Percentiles rank a stretch among this genome's conserved stretches.
phyloP scores from a whole-genome alignment of 495 filamentous ascomycete genomes.

The Penicillium verhagenii region DNA sequence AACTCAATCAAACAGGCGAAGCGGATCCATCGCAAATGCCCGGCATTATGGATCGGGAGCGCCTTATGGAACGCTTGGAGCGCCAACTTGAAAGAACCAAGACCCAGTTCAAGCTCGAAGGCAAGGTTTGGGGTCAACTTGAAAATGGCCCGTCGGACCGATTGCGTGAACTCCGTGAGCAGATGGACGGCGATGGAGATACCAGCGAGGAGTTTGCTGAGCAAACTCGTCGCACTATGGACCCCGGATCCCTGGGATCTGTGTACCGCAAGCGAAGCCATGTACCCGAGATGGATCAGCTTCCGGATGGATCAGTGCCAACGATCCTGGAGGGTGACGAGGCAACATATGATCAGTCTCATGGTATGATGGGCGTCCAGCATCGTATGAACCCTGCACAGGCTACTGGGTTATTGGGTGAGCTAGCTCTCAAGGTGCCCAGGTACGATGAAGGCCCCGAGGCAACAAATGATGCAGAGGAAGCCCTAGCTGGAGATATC shows the following conservation, averaged over 20 bases:
- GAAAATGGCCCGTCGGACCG: constrained; percentile 80
- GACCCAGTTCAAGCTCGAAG: constrained; percentile 96
- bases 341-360: constrained; percentile 63
- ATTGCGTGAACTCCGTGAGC: constrained; percentile 85
- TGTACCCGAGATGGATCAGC: constrained; percentile 41
- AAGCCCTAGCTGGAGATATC: constrained; percentile 40
- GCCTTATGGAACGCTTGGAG: constrained; percentile 86
- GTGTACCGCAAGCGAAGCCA: constrained; percentile 62
- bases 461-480: constrained; percentile 62
- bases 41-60: constrained; percentile 89
- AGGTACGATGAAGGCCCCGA: constrained; percentile 63
- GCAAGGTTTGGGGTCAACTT: constrained; percentile 82
- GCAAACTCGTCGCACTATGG: constrained; percentile 47
- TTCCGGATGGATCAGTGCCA: constrained; percentile 38
- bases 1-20: constrained; percentile 43
- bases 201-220: constrained; percentile 50
- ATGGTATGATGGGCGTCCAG: constrained; percentile 63
- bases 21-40: constrained; percentile 75
- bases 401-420: constrained; percentile 71
- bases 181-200: constrained; percentile 75
- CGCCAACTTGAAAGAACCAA: constrained; percentile 95
- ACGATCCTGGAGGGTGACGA: constrained; percentile 36
- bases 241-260: constrained; percentile 62
- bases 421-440: constrained; percentile 77
- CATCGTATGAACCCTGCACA: constrained; percentile 72